Evolutionary conservation across 202 grass and related monocot genomes (phyloP), one percentile per base, ranked within the genome.

Genomic region (Schoenoplectus triqueter): DNA sequence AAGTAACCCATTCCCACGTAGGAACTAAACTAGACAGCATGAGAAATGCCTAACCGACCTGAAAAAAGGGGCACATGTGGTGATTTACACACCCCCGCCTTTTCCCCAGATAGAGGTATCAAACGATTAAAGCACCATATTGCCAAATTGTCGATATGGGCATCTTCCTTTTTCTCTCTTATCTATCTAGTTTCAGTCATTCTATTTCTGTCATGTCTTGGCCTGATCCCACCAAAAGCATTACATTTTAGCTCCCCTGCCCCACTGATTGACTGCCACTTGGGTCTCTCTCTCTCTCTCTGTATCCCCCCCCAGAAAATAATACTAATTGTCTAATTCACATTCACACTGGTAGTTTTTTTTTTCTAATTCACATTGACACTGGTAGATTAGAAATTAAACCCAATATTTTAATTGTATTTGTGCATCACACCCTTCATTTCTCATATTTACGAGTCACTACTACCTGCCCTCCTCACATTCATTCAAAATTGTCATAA

Each of bases 121-220:
- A 55, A 71, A 21, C 85, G 50, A 82, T 73, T 64, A 77, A 60
- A 57, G 21, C 51, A 57, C 21, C 61, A 57, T 50, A 62, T 75
- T 84, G 65, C 78, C 44, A 84, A 85, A 67, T 85, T 70, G 80
- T 78, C 75, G 61, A 78, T 79, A 60, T 88, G 88, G 51, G 68
- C 69, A 52, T 72, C 86, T 84, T 84, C 10, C 11, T 81, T 60
- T 73, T n/a, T 57, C 18, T 72, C 46, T 75, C 19, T 50, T 70
- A 13, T 42, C 84, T 40, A 15, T 84, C 67, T 42, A 73, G 4
- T 80, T 84, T 15, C 41, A 41, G 66, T n/a, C 73, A 89, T 86
- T 88, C 75, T 85, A 15, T 91, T 87, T 76, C 68, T 86, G 88
- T 91, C 90, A 91, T 76, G 86, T 95, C 88, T 85, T 85, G 5